A percentile compares a stretch with the other conserved stretches of the same genome.
Evolutionary conservation across 768 basidiomycete species (phyloP).

Genomic region (Roridomyces roridus): DNA sequence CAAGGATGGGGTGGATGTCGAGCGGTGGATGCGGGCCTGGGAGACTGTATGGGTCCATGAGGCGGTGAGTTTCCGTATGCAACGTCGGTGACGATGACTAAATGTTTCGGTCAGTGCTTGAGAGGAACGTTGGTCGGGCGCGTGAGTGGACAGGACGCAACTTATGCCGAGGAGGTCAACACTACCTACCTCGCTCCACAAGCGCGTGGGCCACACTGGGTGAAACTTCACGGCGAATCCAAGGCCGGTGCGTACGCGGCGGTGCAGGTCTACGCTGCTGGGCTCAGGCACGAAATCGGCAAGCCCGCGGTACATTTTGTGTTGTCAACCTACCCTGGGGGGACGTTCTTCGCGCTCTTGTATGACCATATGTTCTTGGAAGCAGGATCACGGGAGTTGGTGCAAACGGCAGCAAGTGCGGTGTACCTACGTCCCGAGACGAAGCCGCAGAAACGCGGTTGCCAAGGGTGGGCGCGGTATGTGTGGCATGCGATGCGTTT

Average conservation of each 20-base stretch:
- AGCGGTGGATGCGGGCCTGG: constrained; percentile 2
- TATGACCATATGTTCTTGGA: constrained; percentile 7
- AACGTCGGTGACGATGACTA: background rate
- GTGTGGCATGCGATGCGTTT: background rate
- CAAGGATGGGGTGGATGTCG: background rate
- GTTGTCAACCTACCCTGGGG: background rate
- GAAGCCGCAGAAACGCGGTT: background rate
- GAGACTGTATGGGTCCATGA: constrained; percentile 3
- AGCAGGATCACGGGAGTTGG: background rate
- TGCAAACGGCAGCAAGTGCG: background rate
- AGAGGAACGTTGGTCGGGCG: constrained; percentile 5
- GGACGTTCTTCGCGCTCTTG: background rate
- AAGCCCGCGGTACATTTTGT: constrained; percentile 4
- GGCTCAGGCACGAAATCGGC: background rate
- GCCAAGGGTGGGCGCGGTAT: constrained; percentile 2
- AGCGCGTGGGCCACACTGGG: constrained; percentile 2
- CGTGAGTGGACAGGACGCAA: background rate
- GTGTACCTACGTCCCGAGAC: constrained; percentile 8
- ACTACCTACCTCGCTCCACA: constrained; percentile 1
- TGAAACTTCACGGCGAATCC: background rate
- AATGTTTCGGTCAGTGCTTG: background rate
- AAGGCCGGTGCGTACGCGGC: background rate
- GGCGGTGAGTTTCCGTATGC: background rate
- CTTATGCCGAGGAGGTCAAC: constrained; percentile 5
- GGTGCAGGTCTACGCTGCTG: background rate